Conservation (phyloP, 2,329 filamentous ascomycete genomes). For the Paramyrothecium roridum region DNA sequence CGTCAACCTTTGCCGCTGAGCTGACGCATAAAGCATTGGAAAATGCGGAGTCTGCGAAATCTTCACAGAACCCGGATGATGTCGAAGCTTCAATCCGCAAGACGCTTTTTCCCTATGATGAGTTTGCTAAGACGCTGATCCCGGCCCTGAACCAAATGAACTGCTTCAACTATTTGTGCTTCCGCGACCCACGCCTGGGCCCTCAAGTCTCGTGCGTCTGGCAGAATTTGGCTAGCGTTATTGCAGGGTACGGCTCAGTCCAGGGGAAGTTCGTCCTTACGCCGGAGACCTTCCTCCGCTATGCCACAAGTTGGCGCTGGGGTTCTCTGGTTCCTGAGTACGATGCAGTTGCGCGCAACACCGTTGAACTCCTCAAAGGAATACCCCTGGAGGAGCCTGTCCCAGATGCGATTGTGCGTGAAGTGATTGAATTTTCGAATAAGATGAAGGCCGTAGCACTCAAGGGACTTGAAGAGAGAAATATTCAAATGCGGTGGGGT, state of each 20-base stretch:
- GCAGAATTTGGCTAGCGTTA: neutral
- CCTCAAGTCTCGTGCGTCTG: neutral
- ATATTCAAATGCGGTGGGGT: no score
- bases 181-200: constrained; percentile 1
- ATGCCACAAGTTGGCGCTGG: neutral
- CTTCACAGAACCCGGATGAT: neutral
- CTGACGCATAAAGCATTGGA: constrained; percentile 2
- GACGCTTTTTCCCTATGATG: constrained; percentile 1
- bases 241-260: neutral
- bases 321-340: neutral
- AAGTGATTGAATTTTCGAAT: no score
- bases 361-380: neutral
- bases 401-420: no score
- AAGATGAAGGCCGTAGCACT: no score
- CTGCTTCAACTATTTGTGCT: constrained; percentile 2
- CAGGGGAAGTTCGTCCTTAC: neutral
- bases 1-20: constrained; percentile 2
- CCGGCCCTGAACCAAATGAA: constrained; percentile 2
- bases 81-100: neutral
- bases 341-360: neutral
- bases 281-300: neutral
- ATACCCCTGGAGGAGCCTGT: constrained; percentile 2
- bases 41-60: neutral
- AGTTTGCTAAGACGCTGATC: neutral
- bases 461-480: no score